phyloP scores from a whole-genome alignment of 768 basidiomycete genomes.

The Rhizopogon vulgaris region DNA sequence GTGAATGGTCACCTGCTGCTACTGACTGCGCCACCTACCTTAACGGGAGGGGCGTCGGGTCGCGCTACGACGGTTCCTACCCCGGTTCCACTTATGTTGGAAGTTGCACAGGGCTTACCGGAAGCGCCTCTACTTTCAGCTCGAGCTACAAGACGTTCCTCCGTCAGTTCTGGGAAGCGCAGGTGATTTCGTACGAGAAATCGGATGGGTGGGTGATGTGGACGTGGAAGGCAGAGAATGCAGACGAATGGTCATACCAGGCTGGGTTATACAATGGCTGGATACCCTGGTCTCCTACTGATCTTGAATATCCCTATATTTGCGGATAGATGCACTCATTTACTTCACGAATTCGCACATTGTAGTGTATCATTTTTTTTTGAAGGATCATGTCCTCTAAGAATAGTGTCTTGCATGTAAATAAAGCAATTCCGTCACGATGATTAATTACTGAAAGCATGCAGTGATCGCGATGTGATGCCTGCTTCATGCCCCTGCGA shows the following conservation, averaged over 20 bases:
- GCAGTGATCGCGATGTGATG: not conserved
- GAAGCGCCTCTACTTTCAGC: constrained; percentile 70
- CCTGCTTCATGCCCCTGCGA: constrained; percentile 29
- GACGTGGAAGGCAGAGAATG: constrained; percentile 80
- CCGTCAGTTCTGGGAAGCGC: constrained; percentile 79
- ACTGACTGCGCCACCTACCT: constrained; percentile 61
- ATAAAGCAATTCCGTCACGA: not conserved
- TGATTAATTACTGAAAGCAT: not conserved
- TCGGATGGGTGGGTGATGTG: constrained; percentile 75
- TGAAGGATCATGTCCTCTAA: not conserved
- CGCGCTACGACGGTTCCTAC: constrained; percentile 58
- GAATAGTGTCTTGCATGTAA: not conserved
- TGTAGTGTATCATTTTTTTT: not conserved
- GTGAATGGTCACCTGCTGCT: constrained; percentile 79
- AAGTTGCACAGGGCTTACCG: constrained; percentile 69
- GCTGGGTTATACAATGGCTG: constrained; percentile 75
- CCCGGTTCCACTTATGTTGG: constrained; percentile 64
- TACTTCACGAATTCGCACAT: not conserved
- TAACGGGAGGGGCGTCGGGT: constrained; percentile 73
- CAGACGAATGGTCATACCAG: constrained; percentile 89
- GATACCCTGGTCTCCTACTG: constrained; percentile 64
- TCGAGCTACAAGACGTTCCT: constrained; percentile 76
- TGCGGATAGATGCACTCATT: constrained; percentile 34
- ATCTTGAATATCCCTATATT: constrained; percentile 52
- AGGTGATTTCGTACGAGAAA: constrained; percentile 65